Evolutionary conservation across 225 moss, liverwort and hornwort genomes (phyloP).

Genomic region (Sphagnum tenellum): DNA sequence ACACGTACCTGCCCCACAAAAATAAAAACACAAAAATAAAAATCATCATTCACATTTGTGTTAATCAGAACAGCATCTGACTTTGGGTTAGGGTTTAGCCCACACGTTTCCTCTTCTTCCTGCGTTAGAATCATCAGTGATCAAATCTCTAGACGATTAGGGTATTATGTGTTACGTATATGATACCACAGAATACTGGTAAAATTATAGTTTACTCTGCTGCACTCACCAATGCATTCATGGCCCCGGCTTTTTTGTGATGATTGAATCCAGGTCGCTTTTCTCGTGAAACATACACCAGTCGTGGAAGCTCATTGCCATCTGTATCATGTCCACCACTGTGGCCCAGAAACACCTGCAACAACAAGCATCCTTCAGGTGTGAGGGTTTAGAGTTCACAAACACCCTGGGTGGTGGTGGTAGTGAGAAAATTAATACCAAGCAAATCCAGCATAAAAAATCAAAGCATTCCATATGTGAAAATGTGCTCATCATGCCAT

Average conservation of each 20-base stretch:
- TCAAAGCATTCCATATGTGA: too few relatives aligned
- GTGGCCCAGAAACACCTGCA: conserved; percentile 64
- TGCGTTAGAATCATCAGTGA: neutral
- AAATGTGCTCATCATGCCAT: too few relatives aligned
- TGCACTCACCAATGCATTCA: conserved; percentile 41
- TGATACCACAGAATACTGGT: too few relatives aligned
- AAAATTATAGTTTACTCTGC: too few relatives aligned
- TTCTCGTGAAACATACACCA: conserved; percentile 72
- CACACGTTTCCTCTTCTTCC: too few relatives aligned
- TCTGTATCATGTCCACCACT: conserved; percentile 72
- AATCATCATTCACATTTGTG: neutral
- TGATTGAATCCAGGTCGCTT: conserved; percentile 73
- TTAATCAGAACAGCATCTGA: too few relatives aligned
- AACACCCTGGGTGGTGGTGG: too few relatives aligned
- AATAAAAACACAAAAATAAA: neutral
- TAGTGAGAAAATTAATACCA: too few relatives aligned
- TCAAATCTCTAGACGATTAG: neutral
- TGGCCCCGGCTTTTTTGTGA: conserved; percentile 81
- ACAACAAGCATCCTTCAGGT: too few relatives aligned
- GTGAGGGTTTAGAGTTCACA: too few relatives aligned
- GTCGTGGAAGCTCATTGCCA: conserved; percentile 65
- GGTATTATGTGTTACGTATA: neutral
- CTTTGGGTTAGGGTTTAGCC: too few relatives aligned
- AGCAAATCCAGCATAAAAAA: too few relatives aligned
- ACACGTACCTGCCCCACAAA: conserved; percentile 30